Evolutionary conservation across 2,329 filamentous ascomycete species (phyloP), one percentile per base, ranked within the genome.

Genomic region (Colletotrichum sp.): DNA sequence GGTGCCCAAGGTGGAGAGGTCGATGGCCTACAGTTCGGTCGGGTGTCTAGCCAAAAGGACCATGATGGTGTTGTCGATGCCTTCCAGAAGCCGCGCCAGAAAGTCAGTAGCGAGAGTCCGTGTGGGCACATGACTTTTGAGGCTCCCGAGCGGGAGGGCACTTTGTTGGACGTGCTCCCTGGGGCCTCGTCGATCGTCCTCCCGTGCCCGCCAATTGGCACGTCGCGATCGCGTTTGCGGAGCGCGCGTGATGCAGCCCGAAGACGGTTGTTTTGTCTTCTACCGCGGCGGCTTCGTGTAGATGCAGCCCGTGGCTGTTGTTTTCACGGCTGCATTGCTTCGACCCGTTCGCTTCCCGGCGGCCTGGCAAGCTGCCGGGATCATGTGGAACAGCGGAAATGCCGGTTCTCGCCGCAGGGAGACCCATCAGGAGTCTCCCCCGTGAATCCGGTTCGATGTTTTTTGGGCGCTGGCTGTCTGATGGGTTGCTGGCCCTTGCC

Each of bases 1-100:
- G 74, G 30, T 75, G 71, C 74, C 74, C 74, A 71, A 76, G 71
- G 74, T 71, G 61, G 74, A 73, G 72, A 72, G 70, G 64, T 73
- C 43, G 68, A 63, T 28, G 34, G 64, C 57, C 64, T 73, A 34
- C 64, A 64, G 70, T 75, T 65, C 70, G 57, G 73, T 70, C 70
- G 64, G 73, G 69, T 39, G 13, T 24, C 14, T 21, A 32, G 14
- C 39, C 32, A 64, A 26, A 32, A 32, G n/a, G 57, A 63, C 59
- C 68, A 52, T 39, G 69, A 48, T 68, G 64, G 39, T 48, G 34
- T 59, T 59, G 52, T 65, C 57, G 74, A 65, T 60, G 39, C 43
- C 57, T 76, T 76, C 70, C 65, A 76, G 74, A 76, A 76, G 70
- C 71, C 32, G 32, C 21, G 39, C 52, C 48, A 9, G 24, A 69